Base-by-base conservation (phyloP, 1,139 yeast species). In the Hemisphaericaspora xylofermentans region DNA sequence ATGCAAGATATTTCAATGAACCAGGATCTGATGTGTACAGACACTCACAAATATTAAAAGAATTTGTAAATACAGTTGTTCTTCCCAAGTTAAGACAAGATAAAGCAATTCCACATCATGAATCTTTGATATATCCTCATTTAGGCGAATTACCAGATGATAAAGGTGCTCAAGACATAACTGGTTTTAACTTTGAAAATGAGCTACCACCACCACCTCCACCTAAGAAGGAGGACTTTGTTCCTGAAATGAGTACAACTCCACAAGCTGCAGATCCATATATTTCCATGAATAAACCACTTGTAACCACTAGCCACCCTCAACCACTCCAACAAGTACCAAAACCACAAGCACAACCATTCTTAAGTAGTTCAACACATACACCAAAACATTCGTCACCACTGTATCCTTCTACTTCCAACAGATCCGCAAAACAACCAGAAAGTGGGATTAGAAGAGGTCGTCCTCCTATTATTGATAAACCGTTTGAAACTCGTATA, bases 391-490 rank as follows among this genome's bases (percentile, higher is more conserved):
- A 39, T 14, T 19, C 31, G 1, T 36, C 38, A 13, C 43, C 27
- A 4, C 43, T 34, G 39, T 40, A 38, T 32, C 17, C 44, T 2
- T 27, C 35, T 13, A 22, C 44, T 2, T 27, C 35, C 13, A 33
- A 26, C 22, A 36, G 45, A 33, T 38, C 44, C 9, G 14, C 41
- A 6, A 47, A 48, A 21, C 46, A 51, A 17, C 43, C 49, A 17
- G 86, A 80, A 47, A 73, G 79, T 41, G 84, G 89, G 49, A 80
- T 80, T 40, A 82, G 88, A 61, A 75, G 98, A 56, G 97, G 97
- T 33, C 79, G 97, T 56, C 98, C 98, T 7, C 98, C 98, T 1
- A 87, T 91, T 41, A 94, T 91, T 43, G 98, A 91, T 61, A 82
- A 86, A 54, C 97, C 97, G 4, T 91, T 85, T 62, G 97, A 93